These are phyloP conservation scores for Cyberlindnera galapagoensis DNA, from an alignment of 805 yeast genomes.

Conservation along the genomic window DNA sequence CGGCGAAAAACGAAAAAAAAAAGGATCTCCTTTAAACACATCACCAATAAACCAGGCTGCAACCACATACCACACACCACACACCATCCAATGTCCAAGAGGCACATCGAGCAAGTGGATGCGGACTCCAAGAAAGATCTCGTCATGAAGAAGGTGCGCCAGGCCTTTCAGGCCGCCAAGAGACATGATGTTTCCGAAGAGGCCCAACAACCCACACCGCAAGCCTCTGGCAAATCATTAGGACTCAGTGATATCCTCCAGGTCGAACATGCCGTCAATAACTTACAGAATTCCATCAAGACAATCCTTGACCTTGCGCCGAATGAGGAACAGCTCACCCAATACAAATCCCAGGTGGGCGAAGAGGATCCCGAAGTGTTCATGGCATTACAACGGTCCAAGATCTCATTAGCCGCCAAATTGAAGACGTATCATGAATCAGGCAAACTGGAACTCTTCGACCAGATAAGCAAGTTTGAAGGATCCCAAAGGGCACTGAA, in stretches of 20 bases:
- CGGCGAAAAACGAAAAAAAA: no score
- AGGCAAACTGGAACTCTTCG: constrained; percentile 46
- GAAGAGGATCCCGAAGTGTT: constrained; percentile 34
- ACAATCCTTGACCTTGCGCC: constrained; percentile 54
- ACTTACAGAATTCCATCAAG: constrained; percentile 45
- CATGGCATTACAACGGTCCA: constrained; percentile 45
- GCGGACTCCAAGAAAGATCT: neutral
- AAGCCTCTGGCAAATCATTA: neutral
- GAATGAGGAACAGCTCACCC: constrained; percentile 34
- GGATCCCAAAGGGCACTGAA: constrained; percentile 1
- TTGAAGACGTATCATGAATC: constrained; percentile 47
- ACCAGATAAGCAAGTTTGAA: constrained; percentile 43
- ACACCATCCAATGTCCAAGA: constrained; percentile 4
- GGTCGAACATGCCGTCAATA: constrained; percentile 47
- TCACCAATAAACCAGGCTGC: neutral
- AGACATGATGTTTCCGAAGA: neutral
- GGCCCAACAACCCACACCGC: no score
- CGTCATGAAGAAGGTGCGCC: constrained; percentile 6
- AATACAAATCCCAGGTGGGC: constrained; percentile 17
- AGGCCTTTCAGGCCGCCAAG: constrained; percentile 1
- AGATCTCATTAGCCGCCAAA: constrained; percentile 53
- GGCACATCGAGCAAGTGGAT: neutral
- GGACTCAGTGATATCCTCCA: constrained; percentile 23
- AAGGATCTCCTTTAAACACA: no score
- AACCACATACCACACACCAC: neutral